Evolutionary conservation across 2,329 filamentous ascomycete genomes (phyloP).

Genomic region (Fusarium avenaceum): DNA sequence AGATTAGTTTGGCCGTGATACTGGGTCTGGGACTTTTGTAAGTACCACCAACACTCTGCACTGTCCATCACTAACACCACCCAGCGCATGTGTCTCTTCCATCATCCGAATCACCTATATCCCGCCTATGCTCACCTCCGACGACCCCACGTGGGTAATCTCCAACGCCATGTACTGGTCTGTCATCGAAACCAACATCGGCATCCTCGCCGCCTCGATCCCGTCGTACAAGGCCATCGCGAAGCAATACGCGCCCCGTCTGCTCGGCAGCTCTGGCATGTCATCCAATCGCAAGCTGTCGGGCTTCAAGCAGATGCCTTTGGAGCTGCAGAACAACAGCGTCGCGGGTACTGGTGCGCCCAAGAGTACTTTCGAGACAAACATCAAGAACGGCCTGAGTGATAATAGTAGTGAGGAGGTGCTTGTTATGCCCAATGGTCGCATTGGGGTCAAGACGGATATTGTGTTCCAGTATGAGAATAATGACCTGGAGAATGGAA

Average conservation of each 20-base stretch:
- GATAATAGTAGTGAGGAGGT: conserved; percentile 35
- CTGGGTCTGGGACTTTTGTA: conserved; percentile 33
- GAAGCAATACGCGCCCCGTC: conserved; percentile 34
- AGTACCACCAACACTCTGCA: not conserved
- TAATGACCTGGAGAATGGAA: not conserved
- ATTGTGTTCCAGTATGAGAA: conserved; percentile 25
- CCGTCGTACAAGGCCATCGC: conserved; percentile 37
- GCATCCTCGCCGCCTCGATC: conserved; percentile 35
- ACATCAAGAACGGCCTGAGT: conserved; percentile 13
- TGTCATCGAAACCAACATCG: conserved; percentile 38
- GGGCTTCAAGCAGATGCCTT: conserved; percentile 37
- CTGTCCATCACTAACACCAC: not conserved
- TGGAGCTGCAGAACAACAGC: conserved; percentile 21
- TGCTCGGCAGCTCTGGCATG: conserved; percentile 29
- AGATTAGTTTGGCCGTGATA: conserved; percentile 31
- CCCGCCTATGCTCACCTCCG: conserved; percentile 34
- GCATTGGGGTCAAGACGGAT: conserved; percentile 37
- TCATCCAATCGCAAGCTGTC: conserved; percentile 35
- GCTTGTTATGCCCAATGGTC: conserved; percentile 12
- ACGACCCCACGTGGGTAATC: conserved; percentile 33
- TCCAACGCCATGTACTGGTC: conserved; percentile 40
- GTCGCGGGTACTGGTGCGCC: not conserved
- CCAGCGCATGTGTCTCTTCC: conserved; percentile 28
- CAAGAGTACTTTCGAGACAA: conserved; percentile 20
- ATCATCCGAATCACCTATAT: conserved; percentile 40